These are phyloP conservation scores for Monilinia polystroma DNA, from an alignment of 2,329 filamentous ascomycete species.

Conservation along the genomic window DNA sequence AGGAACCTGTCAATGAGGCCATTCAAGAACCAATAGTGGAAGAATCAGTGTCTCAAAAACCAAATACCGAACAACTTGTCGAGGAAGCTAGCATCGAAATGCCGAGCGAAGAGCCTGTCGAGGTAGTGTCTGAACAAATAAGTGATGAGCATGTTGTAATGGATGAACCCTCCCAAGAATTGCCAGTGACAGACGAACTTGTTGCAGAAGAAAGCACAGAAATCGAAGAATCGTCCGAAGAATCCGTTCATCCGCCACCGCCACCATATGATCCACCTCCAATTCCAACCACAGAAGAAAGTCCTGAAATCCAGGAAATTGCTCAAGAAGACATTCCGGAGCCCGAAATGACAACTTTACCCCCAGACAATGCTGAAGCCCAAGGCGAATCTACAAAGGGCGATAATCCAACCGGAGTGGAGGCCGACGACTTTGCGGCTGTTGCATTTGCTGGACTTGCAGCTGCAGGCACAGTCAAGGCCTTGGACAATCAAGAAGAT, in stretches of 20 bases:
- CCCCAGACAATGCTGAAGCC: neutral
- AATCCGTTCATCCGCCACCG: neutral
- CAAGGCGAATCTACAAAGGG: neutral
- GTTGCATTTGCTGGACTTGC: slow-evolving; percentile 17
- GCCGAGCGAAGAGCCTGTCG: neutral
- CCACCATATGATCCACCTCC: neutral
- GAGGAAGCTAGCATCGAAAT: neutral
- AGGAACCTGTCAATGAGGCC: no score
- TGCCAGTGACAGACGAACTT: neutral
- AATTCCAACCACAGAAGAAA: neutral
- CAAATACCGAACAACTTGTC: neutral
- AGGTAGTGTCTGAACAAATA: neutral
- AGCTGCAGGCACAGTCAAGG: slow-evolving; percentile 4
- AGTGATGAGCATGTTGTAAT: neutral
- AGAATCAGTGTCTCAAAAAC: neutral
- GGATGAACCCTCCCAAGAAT: neutral
- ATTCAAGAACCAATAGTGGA: neutral
- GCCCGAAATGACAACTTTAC: neutral
- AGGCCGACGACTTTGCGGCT: slow-evolving; percentile 2
- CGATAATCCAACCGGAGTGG: neutral
- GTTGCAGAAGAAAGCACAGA: neutral
- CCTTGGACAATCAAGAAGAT: slow-evolving; percentile 1
- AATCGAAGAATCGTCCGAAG: neutral
- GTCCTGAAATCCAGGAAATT: neutral
- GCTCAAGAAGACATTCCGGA: neutral